A percentile compares a stretch with the other conserved stretches of the same genome.
Evolutionary conservation across 208 protist species (phyloP).

Genomic region (Leishmania braziliensis): DNA sequence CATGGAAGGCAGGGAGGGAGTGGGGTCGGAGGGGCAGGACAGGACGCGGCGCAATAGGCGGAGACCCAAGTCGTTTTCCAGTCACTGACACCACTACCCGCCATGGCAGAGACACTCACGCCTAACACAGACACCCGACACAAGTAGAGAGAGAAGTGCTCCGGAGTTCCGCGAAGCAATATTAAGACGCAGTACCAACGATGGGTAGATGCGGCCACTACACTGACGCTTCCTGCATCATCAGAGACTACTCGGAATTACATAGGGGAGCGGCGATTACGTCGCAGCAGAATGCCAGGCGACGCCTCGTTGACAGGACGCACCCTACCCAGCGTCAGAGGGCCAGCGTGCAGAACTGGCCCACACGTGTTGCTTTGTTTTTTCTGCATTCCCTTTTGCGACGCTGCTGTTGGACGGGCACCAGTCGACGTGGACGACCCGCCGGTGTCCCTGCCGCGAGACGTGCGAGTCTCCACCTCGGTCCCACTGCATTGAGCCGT

Average conservation of each 20-base stretch:
- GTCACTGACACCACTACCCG: neutral
- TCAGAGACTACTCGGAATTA: neutral
- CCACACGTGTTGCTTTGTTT: neutral
- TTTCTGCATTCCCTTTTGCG: neutral
- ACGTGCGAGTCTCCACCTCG: neutral
- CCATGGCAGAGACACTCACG: neutral
- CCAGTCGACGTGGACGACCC: neutral
- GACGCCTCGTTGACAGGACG: slow-evolving; percentile 44
- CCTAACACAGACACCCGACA: neutral
- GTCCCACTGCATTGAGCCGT: neutral
- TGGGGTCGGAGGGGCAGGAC: neutral
- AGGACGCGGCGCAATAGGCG: neutral
- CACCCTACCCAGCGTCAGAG: slow-evolving; percentile 30
- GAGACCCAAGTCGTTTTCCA: neutral
- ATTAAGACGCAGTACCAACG: neutral
- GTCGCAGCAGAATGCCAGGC: slow-evolving; percentile 32
- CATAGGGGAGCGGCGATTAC: neutral
- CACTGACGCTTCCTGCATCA: neutral
- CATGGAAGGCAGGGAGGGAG: neutral
- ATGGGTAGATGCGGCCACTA: neutral
- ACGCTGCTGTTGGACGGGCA: neutral
- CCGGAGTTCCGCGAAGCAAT: neutral
- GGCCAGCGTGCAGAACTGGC: neutral
- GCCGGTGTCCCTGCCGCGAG: neutral
- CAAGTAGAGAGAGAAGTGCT: neutral